Conservation (phyloP, 257 asterid genomes). For the Echites panduratus region DNA sequence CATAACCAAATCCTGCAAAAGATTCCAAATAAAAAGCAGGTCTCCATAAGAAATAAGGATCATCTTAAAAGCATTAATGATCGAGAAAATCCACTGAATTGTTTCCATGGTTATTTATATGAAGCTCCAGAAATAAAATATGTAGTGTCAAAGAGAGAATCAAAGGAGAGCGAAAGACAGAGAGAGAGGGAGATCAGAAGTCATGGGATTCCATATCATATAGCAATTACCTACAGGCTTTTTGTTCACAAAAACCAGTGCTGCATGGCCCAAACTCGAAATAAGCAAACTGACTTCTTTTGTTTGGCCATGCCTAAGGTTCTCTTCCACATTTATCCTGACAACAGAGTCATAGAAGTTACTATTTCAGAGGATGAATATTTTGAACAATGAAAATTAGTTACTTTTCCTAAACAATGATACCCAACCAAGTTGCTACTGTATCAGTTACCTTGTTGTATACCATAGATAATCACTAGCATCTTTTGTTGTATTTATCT, state of each 20-base stretch:
- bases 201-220: background rate
- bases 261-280: slow-evolving; percentile 77
- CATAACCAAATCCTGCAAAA: slow-evolving; percentile 51
- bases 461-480: slow-evolving; percentile 73
- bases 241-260: slow-evolving; percentile 67
- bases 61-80: no score
- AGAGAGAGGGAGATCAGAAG: background rate
- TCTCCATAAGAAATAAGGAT: background rate
- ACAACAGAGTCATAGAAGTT: slow-evolving; percentile 14
- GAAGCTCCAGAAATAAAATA: no score
- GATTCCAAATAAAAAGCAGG: background rate
- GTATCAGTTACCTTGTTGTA: slow-evolving; percentile 42
- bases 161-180: no score
- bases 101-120: no score
- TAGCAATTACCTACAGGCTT: slow-evolving; percentile 41
- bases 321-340: slow-evolving; percentile 47
- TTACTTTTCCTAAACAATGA: background rate
- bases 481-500: slow-evolving; percentile 78
- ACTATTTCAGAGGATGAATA: no score
- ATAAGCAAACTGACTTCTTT: slow-evolving; percentile 37
- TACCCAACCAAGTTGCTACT: background rate
- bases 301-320: slow-evolving; percentile 24
- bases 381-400: background rate
- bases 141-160: no score
- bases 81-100: no score